Evolutionary conservation across 257 asterid genomes (phyloP).

Genomic region (Primulina tabacum): DNA sequence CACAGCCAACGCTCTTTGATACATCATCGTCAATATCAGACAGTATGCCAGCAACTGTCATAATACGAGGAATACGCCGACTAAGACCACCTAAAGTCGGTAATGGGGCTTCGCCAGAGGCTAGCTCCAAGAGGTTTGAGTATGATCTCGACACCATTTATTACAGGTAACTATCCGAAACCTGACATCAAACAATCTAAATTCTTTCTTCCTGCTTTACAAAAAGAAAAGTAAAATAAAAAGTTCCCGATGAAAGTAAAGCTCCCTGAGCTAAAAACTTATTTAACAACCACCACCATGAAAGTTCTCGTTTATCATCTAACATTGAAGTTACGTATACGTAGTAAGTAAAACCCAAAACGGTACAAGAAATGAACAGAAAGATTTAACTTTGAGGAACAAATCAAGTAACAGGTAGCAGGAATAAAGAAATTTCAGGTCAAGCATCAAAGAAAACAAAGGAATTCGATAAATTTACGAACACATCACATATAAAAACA

Average conservation of each 20-base stretch:
- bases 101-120: conserved; percentile 51
- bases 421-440: background rate
- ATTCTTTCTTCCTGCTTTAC: conserved; percentile 9
- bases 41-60: conserved; percentile 52
- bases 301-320: background rate
- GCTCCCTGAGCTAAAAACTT: background rate
- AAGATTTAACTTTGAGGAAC: background rate
- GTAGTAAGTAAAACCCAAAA: background rate
- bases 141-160: conserved; percentile 55
- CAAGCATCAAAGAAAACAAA: background rate
- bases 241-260: background rate
- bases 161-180: conserved; percentile 14
- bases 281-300: background rate
- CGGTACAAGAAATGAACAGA: background rate
- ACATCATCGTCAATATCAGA: conserved; percentile 56
- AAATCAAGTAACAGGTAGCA: background rate
- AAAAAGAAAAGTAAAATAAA: no score
- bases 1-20: conserved; percentile 44
- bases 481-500: background rate
- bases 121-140: conserved; percentile 52
- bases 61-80: conserved; percentile 47
- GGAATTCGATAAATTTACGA: background rate
- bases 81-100: conserved; percentile 36
- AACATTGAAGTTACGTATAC: background rate
- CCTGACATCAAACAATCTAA: conserved; percentile 20